These are phyloP conservation scores for Cyberlindnera americana DNA, from an alignment of 805 yeast genomes.

Conservation along the genomic window DNA sequence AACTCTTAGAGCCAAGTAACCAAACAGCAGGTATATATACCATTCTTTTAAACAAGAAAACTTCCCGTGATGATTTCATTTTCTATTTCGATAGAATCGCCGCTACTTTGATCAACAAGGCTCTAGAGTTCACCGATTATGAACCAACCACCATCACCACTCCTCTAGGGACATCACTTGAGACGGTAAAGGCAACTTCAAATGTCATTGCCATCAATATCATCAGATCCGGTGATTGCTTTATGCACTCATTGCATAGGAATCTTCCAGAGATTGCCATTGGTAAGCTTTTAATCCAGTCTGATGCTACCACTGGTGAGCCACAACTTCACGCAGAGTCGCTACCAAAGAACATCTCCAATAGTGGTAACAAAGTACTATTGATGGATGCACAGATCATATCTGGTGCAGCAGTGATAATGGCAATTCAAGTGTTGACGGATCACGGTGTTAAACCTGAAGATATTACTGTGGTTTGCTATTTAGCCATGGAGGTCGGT, in stretches of 20 bases:
- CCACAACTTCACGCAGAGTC: slow-evolving; percentile 86
- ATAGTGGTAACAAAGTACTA: slow-evolving; percentile 43
- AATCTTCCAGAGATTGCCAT: slow-evolving; percentile 73
- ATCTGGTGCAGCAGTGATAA: slow-evolving; percentile 90
- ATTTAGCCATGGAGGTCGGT: slow-evolving; percentile 77
- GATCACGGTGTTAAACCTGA: slow-evolving; percentile 70
- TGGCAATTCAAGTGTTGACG: slow-evolving; percentile 85
- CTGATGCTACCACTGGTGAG: slow-evolving; percentile 87
- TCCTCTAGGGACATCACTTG: slow-evolving; percentile 34
- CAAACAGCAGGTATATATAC: slow-evolving; percentile 74
- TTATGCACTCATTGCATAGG: slow-evolving; percentile 71
- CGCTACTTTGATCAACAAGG: slow-evolving; percentile 60
- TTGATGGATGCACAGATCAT: slow-evolving; percentile 84
- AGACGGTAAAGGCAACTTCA: slow-evolving; percentile 34
- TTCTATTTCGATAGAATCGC: slow-evolving; percentile 87
- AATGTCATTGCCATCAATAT: slow-evolving; percentile 70
- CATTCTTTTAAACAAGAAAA: slow-evolving; percentile 51
- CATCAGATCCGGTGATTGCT: slow-evolving; percentile 91
- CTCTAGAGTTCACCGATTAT: slow-evolving; percentile 52
- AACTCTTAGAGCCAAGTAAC: slow-evolving; percentile 43
- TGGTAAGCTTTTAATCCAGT: slow-evolving; percentile 84
- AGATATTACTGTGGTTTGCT: slow-evolving; percentile 65
- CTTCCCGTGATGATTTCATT: slow-evolving; percentile 72
- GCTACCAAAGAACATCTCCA: slow-evolving; percentile 46
- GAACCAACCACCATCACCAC: slow-evolving; percentile 36